Evolutionary conservation across 768 basidiomycete species (phyloP).

Genomic region (Suillus luteus): DNA sequence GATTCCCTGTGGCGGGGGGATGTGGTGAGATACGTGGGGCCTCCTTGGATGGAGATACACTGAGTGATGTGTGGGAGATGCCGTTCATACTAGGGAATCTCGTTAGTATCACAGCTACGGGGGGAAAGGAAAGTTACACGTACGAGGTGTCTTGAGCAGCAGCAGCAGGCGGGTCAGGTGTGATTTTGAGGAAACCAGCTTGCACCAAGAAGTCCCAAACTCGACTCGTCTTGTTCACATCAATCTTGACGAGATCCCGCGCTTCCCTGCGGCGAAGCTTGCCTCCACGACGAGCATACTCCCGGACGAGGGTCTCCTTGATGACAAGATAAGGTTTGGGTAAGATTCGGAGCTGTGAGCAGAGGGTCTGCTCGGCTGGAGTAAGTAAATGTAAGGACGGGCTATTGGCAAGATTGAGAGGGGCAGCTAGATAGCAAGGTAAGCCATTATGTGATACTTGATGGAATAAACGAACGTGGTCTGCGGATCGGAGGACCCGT

Average conservation of each 20-base stretch:
- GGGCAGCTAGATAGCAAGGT: conserved; percentile 42
- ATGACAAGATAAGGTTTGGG: conserved; percentile 95
- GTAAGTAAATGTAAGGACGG: conserved; percentile 90
- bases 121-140: conserved; percentile 17
- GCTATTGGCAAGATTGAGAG: conserved; percentile 89
- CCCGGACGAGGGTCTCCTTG: conserved; percentile 92
- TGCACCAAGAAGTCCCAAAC: conserved; percentile 94
- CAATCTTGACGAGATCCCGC: conserved; percentile 87
- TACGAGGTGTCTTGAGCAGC: conserved; percentile 40
- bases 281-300: conserved; percentile 88
- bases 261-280: conserved; percentile 88
- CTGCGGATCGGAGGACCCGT: conserved; percentile 43
- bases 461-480: conserved; percentile 36
- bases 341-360: conserved; percentile 85
- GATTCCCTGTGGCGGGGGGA: conserved; percentile 16
- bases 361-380: conserved; percentile 82
- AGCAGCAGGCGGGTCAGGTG: conserved; percentile 46
- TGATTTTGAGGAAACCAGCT: conserved; percentile 78
- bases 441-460: background rate
- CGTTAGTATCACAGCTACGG: background rate
- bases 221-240: conserved; percentile 88
- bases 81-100: conserved; percentile 15
- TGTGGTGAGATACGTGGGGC: conserved; percentile 22
- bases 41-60: conserved; percentile 31
- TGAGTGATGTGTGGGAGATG: conserved; percentile 19